Conservation (phyloP, 176 grass and related monocot genomes). For the Oryza rufipogon region DNA sequence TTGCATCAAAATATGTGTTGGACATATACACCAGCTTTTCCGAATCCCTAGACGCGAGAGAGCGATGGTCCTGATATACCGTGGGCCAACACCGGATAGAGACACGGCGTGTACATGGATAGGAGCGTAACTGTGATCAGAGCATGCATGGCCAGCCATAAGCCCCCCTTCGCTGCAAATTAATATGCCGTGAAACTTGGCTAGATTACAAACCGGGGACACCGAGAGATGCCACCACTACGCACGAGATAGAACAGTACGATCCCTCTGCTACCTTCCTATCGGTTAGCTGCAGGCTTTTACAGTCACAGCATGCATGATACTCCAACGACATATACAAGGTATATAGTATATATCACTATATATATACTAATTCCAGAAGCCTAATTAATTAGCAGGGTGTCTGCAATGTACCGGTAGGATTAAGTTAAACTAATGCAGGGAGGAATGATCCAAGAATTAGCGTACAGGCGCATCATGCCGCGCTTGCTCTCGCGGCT, state of each 20-base stretch:
- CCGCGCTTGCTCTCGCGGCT: not conserved
- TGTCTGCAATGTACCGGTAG: not conserved
- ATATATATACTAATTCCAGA: not conserved
- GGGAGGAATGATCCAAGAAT: slow-evolving; percentile 35
- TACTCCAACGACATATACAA: not conserved
- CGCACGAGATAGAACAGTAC: slow-evolving; percentile 42
- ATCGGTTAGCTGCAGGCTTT: not conserved
- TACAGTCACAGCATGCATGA: not conserved
- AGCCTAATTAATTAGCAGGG: not conserved
- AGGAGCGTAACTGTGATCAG: not conserved
- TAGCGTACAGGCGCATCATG: slow-evolving; percentile 29
- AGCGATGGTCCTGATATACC: slow-evolving; percentile 30
- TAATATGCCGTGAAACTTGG: not conserved
- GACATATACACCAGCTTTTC: slow-evolving; percentile 39
- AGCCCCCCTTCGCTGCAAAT: no score
- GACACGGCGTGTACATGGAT: slow-evolving; percentile 33
- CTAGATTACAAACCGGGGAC: not conserved
- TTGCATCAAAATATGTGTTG: slow-evolving; percentile 21
- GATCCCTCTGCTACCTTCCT: not conserved
- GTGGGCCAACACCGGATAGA: slow-evolving; percentile 44
- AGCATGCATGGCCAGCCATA: not conserved
- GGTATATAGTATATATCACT: not conserved
- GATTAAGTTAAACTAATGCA: not conserved
- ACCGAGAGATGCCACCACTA: slow-evolving; percentile 36
- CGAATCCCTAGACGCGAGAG: slow-evolving; percentile 41